Percentiles rank a stretch among this genome's conserved stretches.
phyloP scores from a whole-genome alignment of 192 early-diverging fungal genomes.

The Borealophlyctis nickersoniae region DNA sequence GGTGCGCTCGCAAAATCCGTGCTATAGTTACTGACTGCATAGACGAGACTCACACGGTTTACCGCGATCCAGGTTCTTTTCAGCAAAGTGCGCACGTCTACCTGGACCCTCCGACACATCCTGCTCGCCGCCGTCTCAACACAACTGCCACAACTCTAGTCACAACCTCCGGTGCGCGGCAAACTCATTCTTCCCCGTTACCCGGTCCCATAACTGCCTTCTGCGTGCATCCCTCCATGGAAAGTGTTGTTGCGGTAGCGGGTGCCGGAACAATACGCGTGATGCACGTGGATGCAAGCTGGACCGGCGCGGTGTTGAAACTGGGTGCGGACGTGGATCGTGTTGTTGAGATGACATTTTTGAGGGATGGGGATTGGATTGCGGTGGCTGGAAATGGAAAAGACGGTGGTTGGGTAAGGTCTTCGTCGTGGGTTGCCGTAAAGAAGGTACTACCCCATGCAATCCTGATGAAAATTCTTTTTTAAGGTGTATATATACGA shows the following conservation, averaged over 20 bases:
- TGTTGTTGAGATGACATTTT: slow-evolving; percentile 21
- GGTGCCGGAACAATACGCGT: not conserved
- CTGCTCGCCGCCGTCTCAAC: not conserved
- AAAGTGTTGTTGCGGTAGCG: slow-evolving; percentile 17
- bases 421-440: not conserved
- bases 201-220: slow-evolving; percentile 16
- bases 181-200: not conserved
- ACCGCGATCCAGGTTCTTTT: slow-evolving; percentile 14
- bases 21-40: not conserved
- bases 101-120: slow-evolving; percentile 19
- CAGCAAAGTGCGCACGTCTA: too few relatives aligned
- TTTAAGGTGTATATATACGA: slow-evolving; percentile 19
- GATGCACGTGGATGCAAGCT: not conserved
- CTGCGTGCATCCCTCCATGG: slow-evolving; percentile 18
- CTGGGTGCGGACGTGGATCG: slow-evolving; percentile 7
- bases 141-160: not conserved
- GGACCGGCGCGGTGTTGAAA: not conserved
- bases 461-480: not conserved
- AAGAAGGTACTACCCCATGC: not conserved
- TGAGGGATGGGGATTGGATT: slow-evolving; percentile 20
- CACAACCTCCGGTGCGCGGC: not conserved
- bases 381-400: slow-evolving; percentile 17
- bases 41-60: slow-evolving; percentile 17
- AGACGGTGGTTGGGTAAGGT: slow-evolving; percentile 23
- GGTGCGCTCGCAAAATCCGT: slow-evolving; percentile 3